phyloP scores from a whole-genome alignment of 108 stramenopile species.

The Bacterosira constricta region DNA sequence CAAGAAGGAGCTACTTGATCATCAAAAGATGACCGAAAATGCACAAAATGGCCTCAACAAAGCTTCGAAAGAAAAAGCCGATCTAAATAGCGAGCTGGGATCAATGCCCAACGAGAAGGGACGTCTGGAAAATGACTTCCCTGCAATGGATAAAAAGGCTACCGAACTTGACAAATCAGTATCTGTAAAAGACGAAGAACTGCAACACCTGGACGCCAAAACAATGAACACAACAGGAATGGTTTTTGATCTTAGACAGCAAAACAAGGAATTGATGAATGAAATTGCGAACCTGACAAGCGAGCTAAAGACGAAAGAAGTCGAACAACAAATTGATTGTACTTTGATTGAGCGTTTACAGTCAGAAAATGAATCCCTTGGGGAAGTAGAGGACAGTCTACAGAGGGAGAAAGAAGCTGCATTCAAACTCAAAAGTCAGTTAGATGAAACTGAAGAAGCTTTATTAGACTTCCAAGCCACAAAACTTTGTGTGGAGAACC shows the following conservation, averaged over 20 bases:
- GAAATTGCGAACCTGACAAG: neutral
- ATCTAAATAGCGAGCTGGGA: neutral
- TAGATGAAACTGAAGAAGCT: neutral
- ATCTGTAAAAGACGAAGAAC: no score
- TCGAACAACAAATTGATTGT: neutral
- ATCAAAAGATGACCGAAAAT: no score
- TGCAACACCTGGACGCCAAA: neutral
- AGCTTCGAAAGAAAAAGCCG: no score
- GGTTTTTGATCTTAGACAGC: neutral
- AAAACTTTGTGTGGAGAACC: neutral
- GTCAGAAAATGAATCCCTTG: conserved; percentile 8
- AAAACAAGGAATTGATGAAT: no score
- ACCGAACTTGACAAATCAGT: no score
- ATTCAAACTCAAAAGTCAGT: neutral
- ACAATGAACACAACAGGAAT: neutral
- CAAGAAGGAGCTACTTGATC: neutral
- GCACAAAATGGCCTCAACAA: no score
- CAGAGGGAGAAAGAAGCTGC: conserved; percentile 7
- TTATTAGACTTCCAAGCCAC: conserved; percentile 11
- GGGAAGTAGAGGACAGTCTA: neutral
- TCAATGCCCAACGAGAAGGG: neutral
- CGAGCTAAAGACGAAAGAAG: neutral
- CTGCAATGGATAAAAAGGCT: no score
- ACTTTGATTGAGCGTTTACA: neutral
- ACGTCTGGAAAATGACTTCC: neutral